Conservation (phyloP, 1,284 basidiomycete species). For the Ganoderma meredithae region DNA sequence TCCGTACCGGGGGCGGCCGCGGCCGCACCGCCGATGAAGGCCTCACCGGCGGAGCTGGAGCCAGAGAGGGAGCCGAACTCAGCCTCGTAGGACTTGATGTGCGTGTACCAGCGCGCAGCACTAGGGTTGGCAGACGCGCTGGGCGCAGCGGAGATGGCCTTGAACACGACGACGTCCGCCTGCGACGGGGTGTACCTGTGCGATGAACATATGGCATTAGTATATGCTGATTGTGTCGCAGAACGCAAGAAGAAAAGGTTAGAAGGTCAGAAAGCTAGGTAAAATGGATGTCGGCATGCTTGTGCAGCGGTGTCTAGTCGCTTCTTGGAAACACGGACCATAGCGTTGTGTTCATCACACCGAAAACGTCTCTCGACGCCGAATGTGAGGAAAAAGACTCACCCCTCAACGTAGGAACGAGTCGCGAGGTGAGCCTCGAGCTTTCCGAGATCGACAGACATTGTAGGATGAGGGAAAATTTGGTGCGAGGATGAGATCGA, state of each 20-base stretch:
- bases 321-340: slow-evolving; percentile 99
- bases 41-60: slow-evolving; percentile 84
- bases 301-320: slow-evolving; percentile 95
- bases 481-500: slow-evolving; percentile 33
- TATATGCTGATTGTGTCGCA: slow-evolving; percentile 16
- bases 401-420: slow-evolving; percentile 94
- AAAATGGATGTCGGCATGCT: slow-evolving; percentile 77
- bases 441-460: slow-evolving; percentile 79
- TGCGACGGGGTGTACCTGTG: slow-evolving; percentile 92
- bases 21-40: slow-evolving; percentile 60
- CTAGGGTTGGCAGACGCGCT: slow-evolving; percentile 77
- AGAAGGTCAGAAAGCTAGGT: slow-evolving; percentile 86
- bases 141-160: slow-evolving; percentile 72
- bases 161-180: slow-evolving; percentile 96
- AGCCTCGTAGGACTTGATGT: slow-evolving; percentile 87
- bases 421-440: slow-evolving; percentile 88
- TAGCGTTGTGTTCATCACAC: slow-evolving; percentile 85
- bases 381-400: slow-evolving; percentile 48
- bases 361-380: slow-evolving; percentile 32
- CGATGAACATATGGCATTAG: slow-evolving; percentile 23
- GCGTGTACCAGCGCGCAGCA: slow-evolving; percentile 92
- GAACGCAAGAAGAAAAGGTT: slow-evolving; percentile 30
- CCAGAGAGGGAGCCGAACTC: slow-evolving; percentile 86
- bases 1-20: slow-evolving; percentile 67
- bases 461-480: slow-evolving; percentile 43